phyloP scores from a whole-genome alignment of 805 yeast species.

The Barnettozyma wickerhamii region DNA sequence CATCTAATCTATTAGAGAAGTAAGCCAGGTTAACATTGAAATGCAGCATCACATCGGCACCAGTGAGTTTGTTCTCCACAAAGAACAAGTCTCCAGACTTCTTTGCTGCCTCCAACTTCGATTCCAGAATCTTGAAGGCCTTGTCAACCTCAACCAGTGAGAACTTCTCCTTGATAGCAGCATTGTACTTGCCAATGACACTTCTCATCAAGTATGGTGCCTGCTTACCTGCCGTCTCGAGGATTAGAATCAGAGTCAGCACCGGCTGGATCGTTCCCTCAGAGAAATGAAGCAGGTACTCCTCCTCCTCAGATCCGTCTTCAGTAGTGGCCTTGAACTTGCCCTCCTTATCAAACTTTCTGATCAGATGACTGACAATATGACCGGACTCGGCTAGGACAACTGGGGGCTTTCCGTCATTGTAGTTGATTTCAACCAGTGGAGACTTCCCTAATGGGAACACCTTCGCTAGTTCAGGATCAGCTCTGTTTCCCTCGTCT shows the following conservation, averaged over 20 bases:
- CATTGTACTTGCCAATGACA: constrained; percentile 38
- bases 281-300: constrained; percentile 50
- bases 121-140: constrained; percentile 39
- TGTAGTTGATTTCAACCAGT: constrained; percentile 42
- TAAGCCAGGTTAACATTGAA: constrained; percentile 31
- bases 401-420: constrained; percentile 23
- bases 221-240: constrained; percentile 33
- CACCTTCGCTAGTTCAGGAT: constrained; percentile 42
- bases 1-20: constrained; percentile 19
- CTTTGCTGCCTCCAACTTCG: constrained; percentile 21
- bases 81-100: constrained; percentile 27
- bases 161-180: constrained; percentile 43
- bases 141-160: constrained; percentile 42
- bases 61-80: constrained; percentile 47
- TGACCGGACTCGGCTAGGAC: constrained; percentile 57
- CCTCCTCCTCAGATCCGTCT: constrained; percentile 39
- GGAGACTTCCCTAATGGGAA: constrained; percentile 69
- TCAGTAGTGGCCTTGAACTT: constrained; percentile 35
- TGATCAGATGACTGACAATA: constrained; percentile 48
- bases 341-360: constrained; percentile 41
- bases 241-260: constrained; percentile 33
- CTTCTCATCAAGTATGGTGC: constrained; percentile 47
- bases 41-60: constrained; percentile 50
- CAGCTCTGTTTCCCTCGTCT: constrained; percentile 44
- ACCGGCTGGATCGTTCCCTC: constrained; percentile 60